These are phyloP conservation scores for Blastomyces emzantsi DNA, from an alignment of 2,329 filamentous ascomycete species.

Conservation along the genomic window DNA sequence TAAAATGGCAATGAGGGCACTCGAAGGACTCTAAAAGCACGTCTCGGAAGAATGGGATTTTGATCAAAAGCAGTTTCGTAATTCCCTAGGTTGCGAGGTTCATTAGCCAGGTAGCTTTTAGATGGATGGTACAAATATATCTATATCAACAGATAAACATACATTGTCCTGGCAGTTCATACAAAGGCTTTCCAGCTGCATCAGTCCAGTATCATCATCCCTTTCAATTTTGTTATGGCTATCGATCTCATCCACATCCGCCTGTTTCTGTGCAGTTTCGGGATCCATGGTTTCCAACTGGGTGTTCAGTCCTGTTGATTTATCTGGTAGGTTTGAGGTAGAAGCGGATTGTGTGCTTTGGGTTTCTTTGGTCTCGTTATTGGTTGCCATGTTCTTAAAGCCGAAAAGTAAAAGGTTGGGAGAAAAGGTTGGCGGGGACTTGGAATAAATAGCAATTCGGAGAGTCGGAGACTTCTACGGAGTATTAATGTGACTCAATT, in stretches of 20 bases:
- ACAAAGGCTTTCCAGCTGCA: slow-evolving; percentile 60
- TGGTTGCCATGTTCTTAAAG: neutral
- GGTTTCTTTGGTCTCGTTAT: slow-evolving; percentile 1
- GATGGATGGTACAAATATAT: neutral
- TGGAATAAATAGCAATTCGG: neutral
- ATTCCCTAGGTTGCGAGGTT: slow-evolving; percentile 51
- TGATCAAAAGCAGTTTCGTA: slow-evolving; percentile 78
- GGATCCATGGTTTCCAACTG: neutral
- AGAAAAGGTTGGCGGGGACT: neutral
- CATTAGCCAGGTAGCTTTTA: slow-evolving; percentile 3
- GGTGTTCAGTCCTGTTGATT: neutral
- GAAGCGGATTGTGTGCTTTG: neutral
- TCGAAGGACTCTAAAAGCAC: slow-evolving; percentile 95
- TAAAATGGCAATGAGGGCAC: slow-evolving; percentile 80
- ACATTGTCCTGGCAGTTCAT: slow-evolving; percentile 81
- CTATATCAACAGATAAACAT: slow-evolving; percentile 15
- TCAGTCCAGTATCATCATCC: slow-evolving; percentile 36
- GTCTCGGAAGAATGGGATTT: slow-evolving; percentile 95
- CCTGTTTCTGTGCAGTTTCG: neutral
- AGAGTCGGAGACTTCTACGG: neutral
- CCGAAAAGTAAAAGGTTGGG: neutral
- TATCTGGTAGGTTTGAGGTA: neutral
- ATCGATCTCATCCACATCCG: neutral
- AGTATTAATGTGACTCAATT: neutral
- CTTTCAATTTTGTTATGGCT: slow-evolving; percentile 22